phyloP scores from a whole-genome alignment of 2,329 filamentous ascomycete species.

The Orbilia blumenaviensis region DNA sequence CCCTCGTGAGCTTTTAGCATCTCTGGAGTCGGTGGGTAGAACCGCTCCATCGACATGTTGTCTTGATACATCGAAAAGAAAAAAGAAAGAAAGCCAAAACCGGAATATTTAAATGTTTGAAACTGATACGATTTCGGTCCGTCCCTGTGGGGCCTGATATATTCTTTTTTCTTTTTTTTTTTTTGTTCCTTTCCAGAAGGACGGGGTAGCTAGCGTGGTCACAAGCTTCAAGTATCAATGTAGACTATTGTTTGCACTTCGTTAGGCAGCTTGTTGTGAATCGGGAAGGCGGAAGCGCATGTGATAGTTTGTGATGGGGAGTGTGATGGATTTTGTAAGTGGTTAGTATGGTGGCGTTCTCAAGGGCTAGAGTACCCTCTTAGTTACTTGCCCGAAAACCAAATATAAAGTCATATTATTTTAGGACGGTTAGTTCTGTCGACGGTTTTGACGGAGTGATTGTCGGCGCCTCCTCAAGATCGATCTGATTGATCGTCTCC shows the following conservation, averaged over 20 bases:
- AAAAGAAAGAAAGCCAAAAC: background rate
- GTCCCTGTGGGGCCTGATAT: background rate
- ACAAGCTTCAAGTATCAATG: conserved; percentile 17
- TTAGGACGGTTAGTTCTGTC: too few species aligned
- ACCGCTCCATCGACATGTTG: background rate
- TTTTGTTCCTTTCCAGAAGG: conserved; percentile 6
- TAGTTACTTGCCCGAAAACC: background rate
- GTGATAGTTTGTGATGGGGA: conserved; percentile 28
- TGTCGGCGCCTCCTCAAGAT: background rate
- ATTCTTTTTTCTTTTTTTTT: conserved; percentile 7
- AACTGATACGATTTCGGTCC: background rate
- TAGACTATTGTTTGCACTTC: conserved; percentile 3
- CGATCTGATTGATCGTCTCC: too few species aligned
- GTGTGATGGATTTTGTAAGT: conserved; percentile 18
- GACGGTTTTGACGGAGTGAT: background rate
- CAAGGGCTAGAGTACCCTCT: background rate
- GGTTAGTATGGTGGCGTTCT: conserved; percentile 12
- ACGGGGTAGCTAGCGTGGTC: conserved; percentile 27
- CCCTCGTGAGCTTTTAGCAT: conserved; percentile 9
- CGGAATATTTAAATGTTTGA: conserved; percentile 5
- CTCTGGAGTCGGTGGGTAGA: background rate
- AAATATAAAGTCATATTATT: background rate
- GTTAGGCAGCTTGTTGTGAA: conserved; percentile 28
- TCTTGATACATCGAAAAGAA: background rate
- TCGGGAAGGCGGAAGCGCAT: conserved; percentile 48